phyloP scores from a whole-genome alignment of 352 stramenopile genomes.

The Phytophthora pistaciae region DNA sequence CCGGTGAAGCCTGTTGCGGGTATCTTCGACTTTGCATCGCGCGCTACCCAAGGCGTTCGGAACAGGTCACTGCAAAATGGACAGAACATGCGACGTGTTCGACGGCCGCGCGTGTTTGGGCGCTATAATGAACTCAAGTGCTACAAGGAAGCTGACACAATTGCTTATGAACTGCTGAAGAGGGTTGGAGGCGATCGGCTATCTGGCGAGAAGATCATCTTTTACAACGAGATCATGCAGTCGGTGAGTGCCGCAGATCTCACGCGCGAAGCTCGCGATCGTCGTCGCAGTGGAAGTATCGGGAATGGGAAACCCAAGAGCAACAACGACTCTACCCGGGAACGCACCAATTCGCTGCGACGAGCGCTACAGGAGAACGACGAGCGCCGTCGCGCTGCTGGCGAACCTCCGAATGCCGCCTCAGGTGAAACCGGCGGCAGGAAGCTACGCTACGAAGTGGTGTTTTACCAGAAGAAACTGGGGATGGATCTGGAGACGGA shows the following conservation, averaged over 20 bases:
- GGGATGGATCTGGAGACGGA: conserved; percentile 90
- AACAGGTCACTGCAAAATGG: conserved; percentile 86
- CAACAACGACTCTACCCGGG: conserved; percentile 66
- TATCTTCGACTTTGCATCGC: conserved; percentile 92
- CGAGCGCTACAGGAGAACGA: conserved; percentile 75
- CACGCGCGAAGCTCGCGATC: conserved; percentile 77
- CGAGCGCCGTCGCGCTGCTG: conserved; percentile 53
- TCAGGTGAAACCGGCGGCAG: conserved; percentile 38
- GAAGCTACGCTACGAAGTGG: conserved; percentile 84
- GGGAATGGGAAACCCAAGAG: conserved; percentile 47
- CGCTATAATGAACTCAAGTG: conserved; percentile 91
- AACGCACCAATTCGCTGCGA: conserved; percentile 77
- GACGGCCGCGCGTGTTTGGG: conserved; percentile 86
- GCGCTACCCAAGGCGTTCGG: conserved; percentile 85
- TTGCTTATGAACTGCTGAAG: conserved; percentile 87
- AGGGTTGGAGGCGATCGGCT: conserved; percentile 73
- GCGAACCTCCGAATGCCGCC: conserved; percentile 27
- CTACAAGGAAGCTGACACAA: conserved; percentile 90
- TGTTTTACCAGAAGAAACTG: conserved; percentile 85
- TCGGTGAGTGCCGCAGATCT: conserved; percentile 76
- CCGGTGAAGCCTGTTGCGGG: conserved; percentile 89
- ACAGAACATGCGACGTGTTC: conserved; percentile 81
- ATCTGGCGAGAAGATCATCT: conserved; percentile 88
- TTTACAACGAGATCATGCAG: conserved; percentile 90
- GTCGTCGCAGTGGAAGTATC: conserved; percentile 40